These are phyloP conservation scores for Nicotiana benthamiana DNA, from an alignment of 257 asterid genomes.

Conservation along the genomic window DNA sequence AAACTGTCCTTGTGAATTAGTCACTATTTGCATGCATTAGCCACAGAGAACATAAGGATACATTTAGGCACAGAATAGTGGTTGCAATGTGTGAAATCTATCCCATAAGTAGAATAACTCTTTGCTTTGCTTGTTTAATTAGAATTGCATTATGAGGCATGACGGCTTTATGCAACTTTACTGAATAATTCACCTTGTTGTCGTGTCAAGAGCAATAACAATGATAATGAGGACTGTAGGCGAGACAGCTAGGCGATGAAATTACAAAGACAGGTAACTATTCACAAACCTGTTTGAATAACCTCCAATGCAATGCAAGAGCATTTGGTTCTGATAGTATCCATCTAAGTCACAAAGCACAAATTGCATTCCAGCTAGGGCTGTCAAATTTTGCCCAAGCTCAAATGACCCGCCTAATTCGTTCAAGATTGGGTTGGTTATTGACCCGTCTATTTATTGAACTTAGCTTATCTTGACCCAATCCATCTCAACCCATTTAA, in stretches of 20 bases:
- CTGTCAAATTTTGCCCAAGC: too few relatives aligned
- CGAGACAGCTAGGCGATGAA: neutral
- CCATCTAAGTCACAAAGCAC: conserved; percentile 15
- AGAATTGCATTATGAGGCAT: neutral
- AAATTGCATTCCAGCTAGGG: neutral
- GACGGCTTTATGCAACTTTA: neutral
- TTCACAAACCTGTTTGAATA: conserved; percentile 11
- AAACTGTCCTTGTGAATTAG: too few relatives aligned
- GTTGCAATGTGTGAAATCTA: neutral
- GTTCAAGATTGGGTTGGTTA: too few relatives aligned
- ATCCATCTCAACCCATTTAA: too few relatives aligned
- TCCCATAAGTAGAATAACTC: neutral
- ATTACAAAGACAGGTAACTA: neutral
- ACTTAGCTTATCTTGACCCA: too few relatives aligned
- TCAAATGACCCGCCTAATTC: too few relatives aligned
- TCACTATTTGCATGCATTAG: too few relatives aligned
- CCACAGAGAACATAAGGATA: too few relatives aligned
- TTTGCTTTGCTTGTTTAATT: neutral
- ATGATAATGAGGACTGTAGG: neutral
- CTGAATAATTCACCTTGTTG: neutral
- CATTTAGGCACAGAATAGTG: too few relatives aligned
- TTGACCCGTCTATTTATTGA: too few relatives aligned
- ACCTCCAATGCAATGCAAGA: conserved; percentile 1
- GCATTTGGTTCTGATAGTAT: conserved; percentile 7
- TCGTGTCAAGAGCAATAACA: neutral